Base-by-base conservation (phyloP, 1,284 basidiomycete species). In the Tranzscheliella williamsii region DNA sequence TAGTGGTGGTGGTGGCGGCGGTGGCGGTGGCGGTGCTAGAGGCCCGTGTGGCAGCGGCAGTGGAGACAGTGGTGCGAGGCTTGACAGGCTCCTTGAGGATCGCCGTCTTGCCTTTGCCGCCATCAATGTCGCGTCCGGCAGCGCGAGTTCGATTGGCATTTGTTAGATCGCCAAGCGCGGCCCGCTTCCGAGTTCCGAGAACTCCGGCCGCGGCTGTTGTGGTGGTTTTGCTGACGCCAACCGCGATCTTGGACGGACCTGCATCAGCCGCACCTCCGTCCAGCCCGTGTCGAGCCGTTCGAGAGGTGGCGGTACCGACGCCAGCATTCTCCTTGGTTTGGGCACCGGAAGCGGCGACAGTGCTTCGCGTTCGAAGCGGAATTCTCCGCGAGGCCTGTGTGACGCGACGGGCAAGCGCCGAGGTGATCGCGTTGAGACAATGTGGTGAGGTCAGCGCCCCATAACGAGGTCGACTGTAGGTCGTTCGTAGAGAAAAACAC, bases 81-180 rank as follows among this genome's bases (percentile, higher is more conserved):
- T 62, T 62, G 58, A 62, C 47, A 23, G 58, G 47, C 18, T 55
- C 52, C 18, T 62, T 62, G 21, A 62, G 24, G 22, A 17, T 11
- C 11, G 58, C 58, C 38, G 56, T 46, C 51, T 62, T 62, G 45
- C 58, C 58, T 45, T 62, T 62, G 51, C 53, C 57, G 35, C 45
- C 51, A 41, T 48, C 49, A 29, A 38, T 49, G 8, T 37, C 36
- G 22, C 50, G 38, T 40, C 45, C 52, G 50, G 18, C 42, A 43
- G 42, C 24, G 12, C 67, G 54, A 22, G 55, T 46, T 20, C 72
- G 63, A 26, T 55, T 61, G 39, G 73, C 73, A 43, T 75, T 75
- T 33, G 73, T 75, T 32, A 75, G 49, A 49, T 75, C 73, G 24
- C 73, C 73, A 22, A 75, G 64, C 16, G 73, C 73, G 11, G 73